Base-by-base conservation (phyloP, 305 asterid genomes). In the Fraxinus baroniana region DNA sequence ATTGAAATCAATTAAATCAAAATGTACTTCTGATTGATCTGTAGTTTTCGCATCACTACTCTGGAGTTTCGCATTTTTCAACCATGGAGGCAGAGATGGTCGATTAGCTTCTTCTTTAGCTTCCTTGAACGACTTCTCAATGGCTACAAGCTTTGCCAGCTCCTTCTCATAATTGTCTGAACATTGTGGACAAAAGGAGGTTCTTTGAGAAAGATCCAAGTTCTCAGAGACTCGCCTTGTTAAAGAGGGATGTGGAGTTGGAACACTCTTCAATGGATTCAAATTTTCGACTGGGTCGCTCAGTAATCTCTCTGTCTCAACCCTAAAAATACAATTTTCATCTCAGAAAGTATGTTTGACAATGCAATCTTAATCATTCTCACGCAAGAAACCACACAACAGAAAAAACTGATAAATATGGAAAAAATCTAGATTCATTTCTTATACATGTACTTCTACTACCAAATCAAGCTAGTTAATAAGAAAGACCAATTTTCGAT, bases 31-130 rank as follows among this genome's bases (percentile, higher is more conserved):
- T 12, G 88, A 77, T 36, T 81, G 89, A 82, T 86, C 84, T 26
- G 87, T 83, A 22, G 82, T 71, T 82, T 87, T 89, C 66, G 83
- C 84, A 83, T 86, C 93, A 75, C 79, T 55, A 33, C 55, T 83
- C 36, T 86, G 72, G 87, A 86, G 87, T 86, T 92, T 92, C 7
- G 95, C 98, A 74, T 81, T 91, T 85, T 92, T 97, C 91, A 95
- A 74, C 98, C 98, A 94, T 41, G 84, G 92, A 3, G 97, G 98
- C 66, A 94, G 85, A 37, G 93, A 52, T 24, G 93, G 85, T 71
- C 70, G 80, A 26, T 88, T 44, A 7, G 85, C 71, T 36, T 86
- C 92, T 39, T 91, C 85, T 79, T 85, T 91, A 52, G 86, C 77
- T 71, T 89, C 91, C 0, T 90, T 83, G 37, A 88, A 86, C 22